Conservation (phyloP, 2,329 filamentous ascomycete species). For the Penicillium brevicompactum region DNA sequence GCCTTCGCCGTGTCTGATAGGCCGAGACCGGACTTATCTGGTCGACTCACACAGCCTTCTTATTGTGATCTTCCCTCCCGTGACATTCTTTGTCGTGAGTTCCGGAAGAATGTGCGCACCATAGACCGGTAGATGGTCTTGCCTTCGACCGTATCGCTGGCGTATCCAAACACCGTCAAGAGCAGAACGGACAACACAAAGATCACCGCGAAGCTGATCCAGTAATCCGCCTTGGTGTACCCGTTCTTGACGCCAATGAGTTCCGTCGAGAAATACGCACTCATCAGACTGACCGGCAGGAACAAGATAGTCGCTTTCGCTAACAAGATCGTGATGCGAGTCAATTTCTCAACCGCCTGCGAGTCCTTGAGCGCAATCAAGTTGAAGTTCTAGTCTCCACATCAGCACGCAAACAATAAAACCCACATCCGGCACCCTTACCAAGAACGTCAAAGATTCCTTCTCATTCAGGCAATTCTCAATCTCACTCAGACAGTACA, state of each 20-base stretch:
- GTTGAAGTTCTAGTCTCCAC: constrained; percentile 67
- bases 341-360: constrained; percentile 69
- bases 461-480: constrained; percentile 69
- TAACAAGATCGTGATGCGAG: constrained; percentile 70
- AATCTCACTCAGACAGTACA: constrained; percentile 66
- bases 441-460: constrained; percentile 68
- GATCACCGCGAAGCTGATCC: constrained; percentile 67
- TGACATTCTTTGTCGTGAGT: constrained; percentile 30
- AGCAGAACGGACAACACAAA: constrained; percentile 61
- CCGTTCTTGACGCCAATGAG: constrained; percentile 57
- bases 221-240: constrained; percentile 68
- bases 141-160: constrained; percentile 61
- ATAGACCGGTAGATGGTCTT: constrained; percentile 54
- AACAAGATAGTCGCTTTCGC: constrained; percentile 77
- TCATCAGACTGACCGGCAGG: constrained; percentile 73
- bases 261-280: constrained; percentile 71
- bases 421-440: constrained; percentile 37
- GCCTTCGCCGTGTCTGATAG: constrained; percentile 2
- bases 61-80: neutral
- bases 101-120: constrained; percentile 37
- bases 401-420: constrained; percentile 5
- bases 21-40: constrained; percentile 3
- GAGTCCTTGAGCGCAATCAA: constrained; percentile 76
- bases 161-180: constrained; percentile 59
- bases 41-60: neutral